phyloP scores from a whole-genome alignment of 2,329 filamentous ascomycete species.

The Colletotrichum godetiae region DNA sequence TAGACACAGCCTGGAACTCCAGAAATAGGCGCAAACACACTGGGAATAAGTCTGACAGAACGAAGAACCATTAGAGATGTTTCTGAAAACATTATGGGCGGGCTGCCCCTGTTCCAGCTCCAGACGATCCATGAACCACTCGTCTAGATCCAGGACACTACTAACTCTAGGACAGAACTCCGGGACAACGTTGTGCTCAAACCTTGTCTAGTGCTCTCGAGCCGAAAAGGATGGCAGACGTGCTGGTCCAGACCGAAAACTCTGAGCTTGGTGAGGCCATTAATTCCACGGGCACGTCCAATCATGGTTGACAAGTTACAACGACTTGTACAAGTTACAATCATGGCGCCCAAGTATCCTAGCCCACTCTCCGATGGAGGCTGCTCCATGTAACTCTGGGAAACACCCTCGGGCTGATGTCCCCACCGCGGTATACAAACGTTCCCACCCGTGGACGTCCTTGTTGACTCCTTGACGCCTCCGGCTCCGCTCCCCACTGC shows the following conservation, averaged over 20 bases:
- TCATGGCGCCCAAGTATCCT: conserved; percentile 13
- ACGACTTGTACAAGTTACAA: conserved; percentile 27
- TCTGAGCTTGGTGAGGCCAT: conserved; percentile 30
- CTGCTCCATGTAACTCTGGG: conserved; percentile 33
- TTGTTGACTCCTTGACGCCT: conserved; percentile 18
- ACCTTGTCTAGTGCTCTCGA: conserved; percentile 1
- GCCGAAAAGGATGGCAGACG: conserved; percentile 16
- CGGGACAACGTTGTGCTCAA: not conserved
- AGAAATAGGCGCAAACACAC: not conserved
- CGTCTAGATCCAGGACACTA: not conserved
- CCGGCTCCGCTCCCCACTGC: conserved; percentile 32
- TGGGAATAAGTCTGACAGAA: conserved; percentile 12
- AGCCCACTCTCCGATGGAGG: conserved; percentile 30
- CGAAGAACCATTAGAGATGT: conserved; percentile 6
- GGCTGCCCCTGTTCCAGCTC: conserved; percentile 18
- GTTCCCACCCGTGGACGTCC: not conserved
- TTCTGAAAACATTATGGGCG: conserved; percentile 3
- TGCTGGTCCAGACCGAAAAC: conserved; percentile 32
- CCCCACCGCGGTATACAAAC: conserved; percentile 10
- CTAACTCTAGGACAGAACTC: not conserved
- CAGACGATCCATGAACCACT: conserved; percentile 5
- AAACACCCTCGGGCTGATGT: conserved; percentile 29
- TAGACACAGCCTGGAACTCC: conserved; percentile 21
- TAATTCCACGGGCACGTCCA: conserved; percentile 20
- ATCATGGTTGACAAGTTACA: conserved; percentile 23